These are phyloP conservation scores for Cyclocybe aegerita DNA, from an alignment of 768 basidiomycete genomes.

Conservation along the genomic window DNA sequence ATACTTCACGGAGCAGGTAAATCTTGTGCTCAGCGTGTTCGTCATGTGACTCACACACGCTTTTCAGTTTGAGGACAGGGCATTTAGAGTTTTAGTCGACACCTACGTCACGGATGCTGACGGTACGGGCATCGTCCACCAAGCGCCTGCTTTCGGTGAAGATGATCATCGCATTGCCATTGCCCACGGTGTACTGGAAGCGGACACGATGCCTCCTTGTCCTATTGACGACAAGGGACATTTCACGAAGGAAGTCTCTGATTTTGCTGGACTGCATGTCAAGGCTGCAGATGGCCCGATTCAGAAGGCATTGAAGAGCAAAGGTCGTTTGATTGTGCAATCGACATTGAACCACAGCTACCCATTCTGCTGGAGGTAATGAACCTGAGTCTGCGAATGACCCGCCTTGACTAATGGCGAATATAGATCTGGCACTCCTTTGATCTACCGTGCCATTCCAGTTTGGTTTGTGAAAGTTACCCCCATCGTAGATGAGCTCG, in stretches of 20 bases:
- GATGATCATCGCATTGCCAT: slow-evolving; percentile 96
- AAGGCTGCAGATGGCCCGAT: slow-evolving; percentile 97
- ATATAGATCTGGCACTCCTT: slow-evolving; percentile 84
- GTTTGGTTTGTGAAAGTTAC: slow-evolving; percentile 94
- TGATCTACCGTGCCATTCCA: slow-evolving; percentile 95
- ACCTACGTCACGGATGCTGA: slow-evolving; percentile 91
- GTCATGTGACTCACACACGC: not conserved
- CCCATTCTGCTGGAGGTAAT: slow-evolving; percentile 95
- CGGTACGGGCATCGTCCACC: slow-evolving; percentile 98
- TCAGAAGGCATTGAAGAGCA: slow-evolving; percentile 84
- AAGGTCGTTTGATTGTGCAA: slow-evolving; percentile 86
- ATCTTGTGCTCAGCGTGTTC: not conserved
- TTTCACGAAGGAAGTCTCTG: slow-evolving; percentile 88
- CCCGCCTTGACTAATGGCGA: not conserved
- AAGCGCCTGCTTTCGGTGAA: slow-evolving; percentile 97
- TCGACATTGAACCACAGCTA: slow-evolving; percentile 88
- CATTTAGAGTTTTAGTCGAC: slow-evolving; percentile 87
- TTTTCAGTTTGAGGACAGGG: slow-evolving; percentile 81
- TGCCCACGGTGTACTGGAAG: slow-evolving; percentile 75
- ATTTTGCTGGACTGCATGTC: slow-evolving; percentile 85
- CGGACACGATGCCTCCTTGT: slow-evolving; percentile 94
- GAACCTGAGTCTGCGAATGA: slow-evolving; percentile 4
- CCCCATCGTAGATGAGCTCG: slow-evolving; percentile 81
- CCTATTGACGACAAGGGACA: slow-evolving; percentile 89
- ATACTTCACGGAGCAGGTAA: slow-evolving; percentile 92